Evolutionary conservation across 352 stramenopile genomes (phyloP), one percentile per base, ranked within the genome.

Genomic region (Globisporangium paroecandrum): DNA sequence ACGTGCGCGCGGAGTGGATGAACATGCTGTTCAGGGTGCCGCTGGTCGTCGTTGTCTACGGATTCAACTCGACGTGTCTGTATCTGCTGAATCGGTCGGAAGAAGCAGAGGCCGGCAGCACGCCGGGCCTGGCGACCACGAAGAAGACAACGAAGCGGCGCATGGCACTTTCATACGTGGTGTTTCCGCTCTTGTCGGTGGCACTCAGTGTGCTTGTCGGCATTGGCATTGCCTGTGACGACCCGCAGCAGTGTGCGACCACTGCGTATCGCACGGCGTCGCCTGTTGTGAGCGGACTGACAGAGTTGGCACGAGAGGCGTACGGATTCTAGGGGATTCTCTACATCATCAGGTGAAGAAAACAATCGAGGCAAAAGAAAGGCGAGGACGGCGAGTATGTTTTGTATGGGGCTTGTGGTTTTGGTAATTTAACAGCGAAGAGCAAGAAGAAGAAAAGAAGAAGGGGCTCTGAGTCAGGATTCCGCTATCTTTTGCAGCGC

Each of bases 11-110:
- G 34, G 83, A 89, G 73, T 94, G 87, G 87, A 78, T 91, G 72
- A 91, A 91, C 71, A 93, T 94, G 84, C 63, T 93, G 20, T 80
- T 91, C 29, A 79, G 87, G 1, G 67, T 89, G 10, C 87, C 87
- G 24, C 74, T 90, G 34, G 58, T 92, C 56, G 70, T 85, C 5
- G 68, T 90, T n/a, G 79, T 93, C 46, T 89, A 91, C 67, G 80
- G 74, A 32, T 91, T 90, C 70, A 94, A 94, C 70, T 81, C 74
- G 51, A 75, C 72, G 22, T 70, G 80, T 57, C 63, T 91, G 1
- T 89, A 85, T 70, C 59, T 85, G 25, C 69, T 87, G 38, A 88
- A 90, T 59, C 73, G 65, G 60, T 79, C 53, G 27, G 55, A 69
- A 49, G 64, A 57, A 51, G 5, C 18, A 12, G 57, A 59, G 38